Evolutionary conservation across 768 basidiomycete species (phyloP), one percentile per base, ranked within the genome.

Genomic region (Imleria badia): DNA sequence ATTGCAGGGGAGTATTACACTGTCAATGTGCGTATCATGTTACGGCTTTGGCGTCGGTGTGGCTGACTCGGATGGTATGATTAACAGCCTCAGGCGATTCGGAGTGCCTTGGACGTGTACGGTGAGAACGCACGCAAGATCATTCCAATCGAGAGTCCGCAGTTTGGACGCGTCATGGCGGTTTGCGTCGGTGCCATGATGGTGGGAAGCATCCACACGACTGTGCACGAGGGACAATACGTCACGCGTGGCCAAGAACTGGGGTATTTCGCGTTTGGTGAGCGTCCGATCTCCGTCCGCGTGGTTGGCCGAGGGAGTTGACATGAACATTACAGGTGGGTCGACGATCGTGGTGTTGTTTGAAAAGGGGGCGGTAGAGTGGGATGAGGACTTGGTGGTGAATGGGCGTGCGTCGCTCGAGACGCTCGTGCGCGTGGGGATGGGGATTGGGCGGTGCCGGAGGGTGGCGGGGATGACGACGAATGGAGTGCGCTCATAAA

Each of bases 1-100:
- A 89, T 98, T 51, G 60, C 84, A 3, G 96, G 96, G 7, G 93
- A 96, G 65, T 98, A 97, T 72, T 98, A 97, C 72, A 98, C 97
- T 0, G 96, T 97, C 57, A 96, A 94, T 52, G 89, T 90, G 60
- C 46, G 87, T 77, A 83, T 75, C 12, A 10, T 17, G 31, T 30
- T 26, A 29, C 11, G 8, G 23, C 9, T 34, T 53, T 13, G n/a
- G 19, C 14, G 26, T 10, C 6, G 17, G 22, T 14, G 44, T 41
- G 45, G 19, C 52, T 52, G 44, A 26, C 26, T 6, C 26, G 26
- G 26, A 45, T 19, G 42, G 34, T 9, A 38, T 10, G 40, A 3
- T 47, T 23, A 30, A 48, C 46, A 94, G 87, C 93, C 95, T 1
- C 91, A 98, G 80, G 96, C 96, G 0, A 89, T 99, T 58, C 82